phyloP scores from a whole-genome alignment of 164 flowering plant species.

The Cinnamomum chago region DNA sequence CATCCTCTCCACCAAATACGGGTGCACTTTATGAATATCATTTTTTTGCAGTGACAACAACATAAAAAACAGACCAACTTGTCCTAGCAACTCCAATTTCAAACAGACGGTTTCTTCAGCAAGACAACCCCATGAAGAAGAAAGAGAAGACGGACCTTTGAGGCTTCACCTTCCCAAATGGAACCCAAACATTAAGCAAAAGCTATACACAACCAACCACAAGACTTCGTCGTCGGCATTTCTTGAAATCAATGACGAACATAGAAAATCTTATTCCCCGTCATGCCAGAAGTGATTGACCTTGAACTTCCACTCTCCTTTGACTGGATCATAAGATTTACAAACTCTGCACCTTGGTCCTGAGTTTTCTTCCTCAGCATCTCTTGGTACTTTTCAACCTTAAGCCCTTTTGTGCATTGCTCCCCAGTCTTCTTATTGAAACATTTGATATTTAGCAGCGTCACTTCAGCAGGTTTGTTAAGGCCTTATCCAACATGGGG shows the following conservation, averaged over 20 bases:
- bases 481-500: slow-evolving; percentile 96
- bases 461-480: slow-evolving; percentile 90
- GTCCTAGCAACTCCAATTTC: no score
- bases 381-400: slow-evolving; percentile 70
- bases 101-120: no score
- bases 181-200: not conserved
- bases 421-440: slow-evolving; percentile 80
- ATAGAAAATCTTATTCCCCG: not conserved
- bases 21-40: no score
- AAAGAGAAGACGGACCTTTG: not conserved
- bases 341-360: slow-evolving; percentile 92
- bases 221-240: no score
- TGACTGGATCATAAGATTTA: slow-evolving; percentile 65
- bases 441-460: slow-evolving; percentile 82
- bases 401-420: slow-evolving; percentile 44
- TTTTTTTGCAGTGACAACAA: no score
- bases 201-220: not conserved
- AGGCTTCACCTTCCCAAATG: not conserved
- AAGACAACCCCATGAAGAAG: no score
- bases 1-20: no score
- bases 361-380: slow-evolving; percentile 74
- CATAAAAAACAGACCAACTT: no score
- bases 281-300: slow-evolving; percentile 68
- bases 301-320: slow-evolving; percentile 95
- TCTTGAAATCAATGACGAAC: not conserved